Base-by-base conservation (phyloP, 495 filamentous ascomycete species). In the Immersiella caudata region DNA sequence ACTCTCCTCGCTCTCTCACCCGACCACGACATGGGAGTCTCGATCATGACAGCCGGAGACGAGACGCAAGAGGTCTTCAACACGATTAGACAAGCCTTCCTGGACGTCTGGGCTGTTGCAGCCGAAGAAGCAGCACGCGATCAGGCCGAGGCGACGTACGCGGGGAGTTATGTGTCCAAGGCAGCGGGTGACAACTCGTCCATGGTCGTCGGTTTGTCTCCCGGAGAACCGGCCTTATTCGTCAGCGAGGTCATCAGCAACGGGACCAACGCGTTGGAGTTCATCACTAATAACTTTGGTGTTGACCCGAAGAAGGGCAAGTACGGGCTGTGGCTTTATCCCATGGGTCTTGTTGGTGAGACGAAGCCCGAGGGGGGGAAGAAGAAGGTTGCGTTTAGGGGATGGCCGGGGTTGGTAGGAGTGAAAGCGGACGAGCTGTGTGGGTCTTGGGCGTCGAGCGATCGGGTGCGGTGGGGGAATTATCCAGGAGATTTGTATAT, bases 21-120 rank as follows among this genome's bases (percentile, higher is more conserved):
- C 0, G 83, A 86, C 69, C 80, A 82, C 70, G 76, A 78, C 22
- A 71, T 84, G 22, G 82, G 82, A 24, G 79, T 83, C 46, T 74
- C 75, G 3, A 61, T 64, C 25, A 24, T 65, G 7, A 54, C 67
- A 0, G 7, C 54, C 16, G 52, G 46, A 1, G 67, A 35, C 21
- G 54, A 16, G 40, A 62, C 60, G 36, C 60, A 62, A 8, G 61
- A 0, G 6, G 60, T 3, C n/a, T 56, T 56, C 18, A 60, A 62
- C 20, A 52, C 50, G n/a, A 60, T 61, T 0, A 22, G 27, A 20
- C 5, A 49, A 20, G 40, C 51, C 26, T 52, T 61, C 20, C 25
- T 67, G 50, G 57, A 49, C 12, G 26, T 54, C 20, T 67, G 65
- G 65, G 1, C 62, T 1, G 21, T 36, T 8, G 65, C 65, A 1